Base-by-base conservation (phyloP, 345 rosid species). In the Euphorbia pulcherrima region DNA sequence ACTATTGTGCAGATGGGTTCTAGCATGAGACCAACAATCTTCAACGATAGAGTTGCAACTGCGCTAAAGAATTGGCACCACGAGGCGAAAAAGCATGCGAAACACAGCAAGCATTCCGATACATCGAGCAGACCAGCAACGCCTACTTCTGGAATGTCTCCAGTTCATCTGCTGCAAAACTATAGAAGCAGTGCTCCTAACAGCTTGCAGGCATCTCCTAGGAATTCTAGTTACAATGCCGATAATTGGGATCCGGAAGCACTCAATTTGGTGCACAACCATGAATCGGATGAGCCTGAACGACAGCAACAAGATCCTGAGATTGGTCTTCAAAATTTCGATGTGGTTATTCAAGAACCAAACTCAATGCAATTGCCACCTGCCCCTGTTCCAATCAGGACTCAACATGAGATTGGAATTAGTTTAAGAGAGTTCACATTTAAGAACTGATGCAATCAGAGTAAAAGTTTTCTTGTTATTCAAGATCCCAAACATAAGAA, bases 1-100 rank as follows among this genome's bases (percentile, higher is more conserved):
- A n/a, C n/a, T n/a, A n/a, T n/a, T 48, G 53, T 65, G 10, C 79
- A 94, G 96, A 94, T 94, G 99, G 99, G 99, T 29, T 69, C 88
- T 5, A 82, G 72, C 53, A 91, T 94, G 97, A 94, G 86, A 75
- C 89, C 95, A 30, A 83, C 95, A 8, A 79, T 94, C 44, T 94
- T 94, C 68, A 83, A 91, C 23, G 93, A 91, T 18, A 74, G 73
- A 68, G 91, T 91, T 40, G 93, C 92, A 6, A 70, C 87, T 4
- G 97, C 96, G 14, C 75, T 94, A 0, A 88, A 82, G 76, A 84
- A 72, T 62, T 90, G 99, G 99, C 96, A 84, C 78, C 84, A 67
- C 3, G 54, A 78, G 1, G 95, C 99, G 0, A 89, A 80, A 77
- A 87, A 72, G 66, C 77, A 85, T 63, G 73, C 83, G 0, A 91